These are phyloP conservation scores for Lactarius pseudohatsudake DNA, from an alignment of 768 basidiomycete species.

Conservation along the genomic window DNA sequence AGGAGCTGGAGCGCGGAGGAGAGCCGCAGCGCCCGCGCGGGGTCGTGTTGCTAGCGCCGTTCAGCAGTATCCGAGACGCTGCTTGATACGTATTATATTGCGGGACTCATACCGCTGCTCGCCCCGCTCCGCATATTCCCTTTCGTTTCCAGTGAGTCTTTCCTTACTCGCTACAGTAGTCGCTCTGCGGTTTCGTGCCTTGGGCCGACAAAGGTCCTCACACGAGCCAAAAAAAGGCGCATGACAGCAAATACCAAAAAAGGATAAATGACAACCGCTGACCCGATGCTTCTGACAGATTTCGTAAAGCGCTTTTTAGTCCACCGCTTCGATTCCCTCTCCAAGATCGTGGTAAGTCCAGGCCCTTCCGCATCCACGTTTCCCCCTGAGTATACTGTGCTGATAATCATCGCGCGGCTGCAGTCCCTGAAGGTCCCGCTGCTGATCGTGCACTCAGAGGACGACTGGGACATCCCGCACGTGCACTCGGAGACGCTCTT, in stretches of 20 bases:
- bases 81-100: slow-evolving; percentile 64
- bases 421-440: slow-evolving; percentile 69
- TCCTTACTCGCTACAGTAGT: not conserved
- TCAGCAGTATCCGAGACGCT: slow-evolving; percentile 42
- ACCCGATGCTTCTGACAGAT: slow-evolving; percentile 37
- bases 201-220: not conserved
- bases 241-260: not conserved
- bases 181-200: not conserved
- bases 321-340: slow-evolving; percentile 63
- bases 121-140: slow-evolving; percentile 69
- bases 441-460: slow-evolving; percentile 69
- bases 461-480: slow-evolving; percentile 74
- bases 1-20: slow-evolving; percentile 25
- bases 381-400: not conserved
- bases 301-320: slow-evolving; percentile 53
- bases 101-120: slow-evolving; percentile 68
- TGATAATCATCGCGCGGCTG: not conserved
- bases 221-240: not conserved
- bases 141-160: slow-evolving; percentile 55
- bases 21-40: slow-evolving; percentile 39
- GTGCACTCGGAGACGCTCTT: slow-evolving; percentile 70
- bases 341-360: slow-evolving; percentile 53
- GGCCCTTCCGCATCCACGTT: not conserved
- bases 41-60: slow-evolving; percentile 45
- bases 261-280: slow-evolving; percentile 3